These are phyloP conservation scores for Gossypium davidsonii DNA, from an alignment of 441 rosid species.

Conservation along the genomic window DNA sequence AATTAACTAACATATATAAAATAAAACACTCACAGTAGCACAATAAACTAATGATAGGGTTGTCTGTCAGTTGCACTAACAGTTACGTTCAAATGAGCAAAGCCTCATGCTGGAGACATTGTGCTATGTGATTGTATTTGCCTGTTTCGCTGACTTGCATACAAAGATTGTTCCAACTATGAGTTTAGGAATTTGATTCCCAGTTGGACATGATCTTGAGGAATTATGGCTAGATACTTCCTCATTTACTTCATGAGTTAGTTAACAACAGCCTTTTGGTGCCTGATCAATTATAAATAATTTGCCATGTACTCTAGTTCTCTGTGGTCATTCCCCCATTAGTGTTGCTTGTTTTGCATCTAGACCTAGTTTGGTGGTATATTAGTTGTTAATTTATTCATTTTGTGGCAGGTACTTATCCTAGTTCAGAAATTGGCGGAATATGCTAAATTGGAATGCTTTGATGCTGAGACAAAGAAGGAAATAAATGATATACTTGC, in stretches of 20 bases:
- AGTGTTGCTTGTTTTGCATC: not conserved
- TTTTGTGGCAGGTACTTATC: conserved; percentile 59
- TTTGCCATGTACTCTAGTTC: not conserved
- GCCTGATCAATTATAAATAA: not conserved
- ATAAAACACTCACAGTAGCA: not conserved
- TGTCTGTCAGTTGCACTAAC: not conserved
- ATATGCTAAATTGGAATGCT: conserved; percentile 51
- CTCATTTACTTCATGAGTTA: not conserved
- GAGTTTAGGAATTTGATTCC: conserved; percentile 1
- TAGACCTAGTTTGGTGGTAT: not conserved
- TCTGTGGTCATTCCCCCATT: not conserved
- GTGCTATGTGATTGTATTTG: not conserved
- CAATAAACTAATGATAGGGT: not conserved
- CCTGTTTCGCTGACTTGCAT: not conserved
- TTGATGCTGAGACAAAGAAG: conserved; percentile 54
- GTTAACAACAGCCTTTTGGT: not conserved
- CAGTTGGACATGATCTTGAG: not conserved
- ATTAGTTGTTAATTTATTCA: conserved; percentile 8
- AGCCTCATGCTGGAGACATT: not conserved
- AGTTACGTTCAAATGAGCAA: not conserved
- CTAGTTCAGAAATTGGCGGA: conserved; percentile 57
- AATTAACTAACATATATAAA: not conserved
- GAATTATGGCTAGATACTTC: not conserved
- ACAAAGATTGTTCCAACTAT: not conserved
- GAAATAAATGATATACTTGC: conserved; percentile 65